Conservation (phyloP, 768 basidiomycete genomes). For the Boletus rubroflammeus region DNA sequence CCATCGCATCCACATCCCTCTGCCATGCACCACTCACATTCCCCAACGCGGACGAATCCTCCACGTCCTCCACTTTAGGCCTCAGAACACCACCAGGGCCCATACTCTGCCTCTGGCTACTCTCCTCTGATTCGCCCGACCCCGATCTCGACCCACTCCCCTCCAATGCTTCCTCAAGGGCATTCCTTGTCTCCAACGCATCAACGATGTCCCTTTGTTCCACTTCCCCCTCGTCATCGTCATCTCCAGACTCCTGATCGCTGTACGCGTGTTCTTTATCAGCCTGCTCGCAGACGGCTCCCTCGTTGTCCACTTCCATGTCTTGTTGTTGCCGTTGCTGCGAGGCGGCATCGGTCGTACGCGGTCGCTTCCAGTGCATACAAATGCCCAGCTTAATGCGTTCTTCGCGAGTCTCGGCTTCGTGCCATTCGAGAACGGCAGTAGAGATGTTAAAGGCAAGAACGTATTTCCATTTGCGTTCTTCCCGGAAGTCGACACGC, state of each 20-base stretch:
- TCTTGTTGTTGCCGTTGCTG: conserved; percentile 33
- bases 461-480: conserved; percentile 87
- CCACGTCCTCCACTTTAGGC: conserved; percentile 54
- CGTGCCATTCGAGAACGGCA: conserved; percentile 86
- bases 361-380: conserved; percentile 57
- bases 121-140: conserved; percentile 34
- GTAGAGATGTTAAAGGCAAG: conserved; percentile 80
- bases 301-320: conserved; percentile 31
- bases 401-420: conserved; percentile 59
- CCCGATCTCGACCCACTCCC: conserved; percentile 27
- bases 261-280: conserved; percentile 25
- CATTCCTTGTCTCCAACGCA: conserved; percentile 49
- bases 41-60: conserved; percentile 47
- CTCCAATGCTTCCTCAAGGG: conserved; percentile 59
- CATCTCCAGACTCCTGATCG: conserved; percentile 47
- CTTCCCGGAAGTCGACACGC: conserved; percentile 92
- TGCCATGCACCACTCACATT: conserved; percentile 19
- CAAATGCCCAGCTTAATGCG: conserved; percentile 64
- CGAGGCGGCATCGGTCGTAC: conserved; percentile 24
- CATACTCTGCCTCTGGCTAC: conserved; percentile 32
- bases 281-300: conserved; percentile 14
- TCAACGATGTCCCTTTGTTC: conserved; percentile 56
- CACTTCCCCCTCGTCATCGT: conserved; percentile 57
- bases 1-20: conserved; percentile 29
- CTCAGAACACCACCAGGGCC: conserved; percentile 31